Percentiles rank a stretch among this genome's conserved stretches.
phyloP scores from a whole-genome alignment of 805 yeast species.

The Candida argentea region DNA sequence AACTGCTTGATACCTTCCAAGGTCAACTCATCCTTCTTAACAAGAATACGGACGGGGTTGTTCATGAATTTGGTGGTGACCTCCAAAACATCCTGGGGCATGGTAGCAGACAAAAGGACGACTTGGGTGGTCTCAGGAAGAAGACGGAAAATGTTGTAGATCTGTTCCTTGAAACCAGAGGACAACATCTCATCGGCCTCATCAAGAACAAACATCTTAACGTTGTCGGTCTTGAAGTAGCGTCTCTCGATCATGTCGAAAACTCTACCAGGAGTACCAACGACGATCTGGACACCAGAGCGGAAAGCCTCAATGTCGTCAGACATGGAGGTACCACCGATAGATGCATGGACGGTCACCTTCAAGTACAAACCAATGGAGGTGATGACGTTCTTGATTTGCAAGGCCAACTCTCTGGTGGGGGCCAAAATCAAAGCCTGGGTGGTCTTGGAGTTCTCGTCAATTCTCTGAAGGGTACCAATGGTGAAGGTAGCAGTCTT shows the following conservation, averaged over 20 bases:
- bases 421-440: conserved; percentile 93
- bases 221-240: conserved; percentile 57
- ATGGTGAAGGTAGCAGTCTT: conserved; percentile 97
- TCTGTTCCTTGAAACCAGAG: conserved; percentile 92
- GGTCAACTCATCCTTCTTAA: conserved; percentile 88
- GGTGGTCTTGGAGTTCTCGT: conserved; percentile 57
- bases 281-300: conserved; percentile 82
- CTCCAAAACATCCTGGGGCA: conserved; percentile 85
- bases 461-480: conserved; percentile 82
- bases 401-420: conserved; percentile 91
- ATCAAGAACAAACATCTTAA: conserved; percentile 85
- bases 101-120: conserved; percentile 89
- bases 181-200: conserved; percentile 95
- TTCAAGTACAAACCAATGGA: conserved; percentile 85
- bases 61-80: conserved; percentile 88
- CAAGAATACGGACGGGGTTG: conserved; percentile 88
- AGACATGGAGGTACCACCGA: conserved; percentile 83
- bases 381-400: conserved; percentile 80
- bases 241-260: conserved; percentile 84
- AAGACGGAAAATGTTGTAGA: conserved; percentile 79
- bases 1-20: conserved; percentile 92
- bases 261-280: conserved; percentile 97
- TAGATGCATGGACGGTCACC: conserved; percentile 79
- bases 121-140: conserved; percentile 85
- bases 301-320: conserved; percentile 69